phyloP scores from a whole-genome alignment of 164 flowering plant species.

The Echeveria elegans region DNA sequence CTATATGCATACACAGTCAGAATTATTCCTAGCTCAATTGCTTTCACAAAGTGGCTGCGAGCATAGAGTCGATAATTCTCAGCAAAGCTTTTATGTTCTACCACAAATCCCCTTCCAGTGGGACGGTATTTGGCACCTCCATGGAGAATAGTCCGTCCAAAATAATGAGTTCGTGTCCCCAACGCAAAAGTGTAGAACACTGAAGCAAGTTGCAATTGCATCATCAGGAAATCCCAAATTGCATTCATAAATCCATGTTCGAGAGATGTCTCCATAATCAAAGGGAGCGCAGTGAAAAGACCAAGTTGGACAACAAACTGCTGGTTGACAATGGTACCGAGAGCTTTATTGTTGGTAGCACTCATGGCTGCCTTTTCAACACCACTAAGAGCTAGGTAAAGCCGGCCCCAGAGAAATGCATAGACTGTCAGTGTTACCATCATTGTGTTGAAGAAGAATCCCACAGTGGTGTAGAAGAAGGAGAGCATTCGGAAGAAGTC shows the following conservation, averaged over 20 bases:
- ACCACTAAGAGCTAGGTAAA: constrained; percentile 87
- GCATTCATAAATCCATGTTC: constrained; percentile 84
- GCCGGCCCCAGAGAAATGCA: constrained; percentile 82
- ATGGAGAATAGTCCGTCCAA: constrained; percentile 92
- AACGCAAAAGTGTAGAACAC: constrained; percentile 77
- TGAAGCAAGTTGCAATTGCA: constrained; percentile 88
- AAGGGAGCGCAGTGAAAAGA: constrained; percentile 85
- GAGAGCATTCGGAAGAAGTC: constrained; percentile 97
- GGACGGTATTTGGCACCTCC: constrained; percentile 97
- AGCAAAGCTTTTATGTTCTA: constrained; percentile 78
- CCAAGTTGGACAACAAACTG: constrained; percentile 86
- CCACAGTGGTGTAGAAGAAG: constrained; percentile 74
- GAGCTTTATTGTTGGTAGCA: constrained; percentile 47
- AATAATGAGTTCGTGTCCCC: constrained; percentile 86
- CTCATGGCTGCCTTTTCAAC: constrained; percentile 37
- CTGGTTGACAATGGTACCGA: constrained; percentile 66
- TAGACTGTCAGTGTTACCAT: constrained; percentile 66
- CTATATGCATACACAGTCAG: constrained; percentile 65
- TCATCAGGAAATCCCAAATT: constrained; percentile 78
- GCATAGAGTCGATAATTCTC: constrained; percentile 89
- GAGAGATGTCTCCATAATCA: constrained; percentile 80
- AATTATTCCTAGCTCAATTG: constrained; percentile 77
- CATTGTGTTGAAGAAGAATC: constrained; percentile 75
- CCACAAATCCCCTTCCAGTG: constrained; percentile 97
- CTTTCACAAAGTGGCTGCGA: constrained; percentile 94